Percentiles rank a stretch among this genome's conserved stretches.
Conservation (phyloP, 345 rosid species). For the Jatropha curcas region DNA sequence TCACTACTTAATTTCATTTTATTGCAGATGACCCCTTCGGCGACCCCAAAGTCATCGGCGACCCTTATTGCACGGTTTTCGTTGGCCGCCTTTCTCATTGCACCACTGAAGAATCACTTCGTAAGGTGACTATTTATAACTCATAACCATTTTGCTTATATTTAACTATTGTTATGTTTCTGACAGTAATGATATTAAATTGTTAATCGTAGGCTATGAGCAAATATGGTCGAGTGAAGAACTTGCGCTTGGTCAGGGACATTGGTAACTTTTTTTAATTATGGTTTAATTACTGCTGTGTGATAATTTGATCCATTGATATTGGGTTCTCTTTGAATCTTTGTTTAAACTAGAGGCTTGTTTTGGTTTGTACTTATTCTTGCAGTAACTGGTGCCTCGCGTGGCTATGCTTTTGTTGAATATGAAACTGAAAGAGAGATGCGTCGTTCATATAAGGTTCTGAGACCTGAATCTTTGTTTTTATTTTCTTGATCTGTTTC, state of each 20-base stretch:
- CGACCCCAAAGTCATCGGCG: conserved; percentile 71
- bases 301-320: background rate
- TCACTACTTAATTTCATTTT: background rate
- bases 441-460: conserved; percentile 82
- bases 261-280: conserved; percentile 58
- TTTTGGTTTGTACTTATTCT: background rate
- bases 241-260: conserved; percentile 84
- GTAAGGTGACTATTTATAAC: conserved; percentile 38
- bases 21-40: conserved; percentile 75
- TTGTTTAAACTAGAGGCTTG: background rate
- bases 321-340: background rate
- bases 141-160: background rate
- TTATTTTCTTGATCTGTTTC: background rate
- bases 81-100: conserved; percentile 77
- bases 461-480: background rate
- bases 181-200: background rate
- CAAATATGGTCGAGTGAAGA: conserved; percentile 79
- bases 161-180: background rate
- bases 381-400: conserved; percentile 88
- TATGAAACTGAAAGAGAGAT: conserved; percentile 81
- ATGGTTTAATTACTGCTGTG: background rate
- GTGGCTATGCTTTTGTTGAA: conserved; percentile 90
- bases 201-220: conserved; percentile 60
- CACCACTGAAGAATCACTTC: conserved; percentile 67
- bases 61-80: conserved; percentile 77